A percentile compares a stretch with the other conserved stretches of the same genome.
Evolutionary conservation across 441 rosid genomes (phyloP).

Genomic region (Pelargonium citronellum): DNA sequence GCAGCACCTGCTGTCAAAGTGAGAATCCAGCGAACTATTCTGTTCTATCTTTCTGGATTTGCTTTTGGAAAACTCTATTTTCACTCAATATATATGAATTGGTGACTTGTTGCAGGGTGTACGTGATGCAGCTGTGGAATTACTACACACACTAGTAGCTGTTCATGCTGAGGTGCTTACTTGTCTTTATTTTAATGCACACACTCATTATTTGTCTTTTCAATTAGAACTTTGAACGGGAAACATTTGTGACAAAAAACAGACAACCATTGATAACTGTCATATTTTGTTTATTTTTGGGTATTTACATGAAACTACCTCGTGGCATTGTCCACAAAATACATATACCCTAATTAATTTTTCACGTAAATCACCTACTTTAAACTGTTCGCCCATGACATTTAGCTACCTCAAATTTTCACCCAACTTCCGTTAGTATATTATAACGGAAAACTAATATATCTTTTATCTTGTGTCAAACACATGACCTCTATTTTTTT

Average conservation of each 20-base stretch:
- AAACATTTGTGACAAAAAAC: background rate
- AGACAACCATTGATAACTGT: background rate
- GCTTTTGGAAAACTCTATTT: constrained; percentile 7
- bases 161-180: constrained; percentile 83
- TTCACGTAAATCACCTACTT: no score
- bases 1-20: constrained; percentile 85
- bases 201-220: background rate
- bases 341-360: no score
- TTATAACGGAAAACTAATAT: no score
- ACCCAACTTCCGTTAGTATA: no score
- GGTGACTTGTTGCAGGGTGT: constrained; percentile 55
- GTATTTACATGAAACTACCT: background rate
- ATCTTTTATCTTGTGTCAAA: no score
- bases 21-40: constrained; percentile 20
- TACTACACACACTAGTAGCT: constrained; percentile 82
- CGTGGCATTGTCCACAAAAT: no score
- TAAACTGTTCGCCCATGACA: no score
- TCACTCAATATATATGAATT: constrained; percentile 8
- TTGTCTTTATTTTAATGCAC: background rate
- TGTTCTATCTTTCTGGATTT: background rate
- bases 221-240: background rate
- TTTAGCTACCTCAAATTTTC: no score
- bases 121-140: constrained; percentile 90
- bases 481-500: no score
- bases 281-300: background rate